A percentile compares a stretch with the other conserved stretches of the same genome.
Conservation (phyloP, 1,139 yeast species). For the Yamadazyma atmosphaerica region DNA sequence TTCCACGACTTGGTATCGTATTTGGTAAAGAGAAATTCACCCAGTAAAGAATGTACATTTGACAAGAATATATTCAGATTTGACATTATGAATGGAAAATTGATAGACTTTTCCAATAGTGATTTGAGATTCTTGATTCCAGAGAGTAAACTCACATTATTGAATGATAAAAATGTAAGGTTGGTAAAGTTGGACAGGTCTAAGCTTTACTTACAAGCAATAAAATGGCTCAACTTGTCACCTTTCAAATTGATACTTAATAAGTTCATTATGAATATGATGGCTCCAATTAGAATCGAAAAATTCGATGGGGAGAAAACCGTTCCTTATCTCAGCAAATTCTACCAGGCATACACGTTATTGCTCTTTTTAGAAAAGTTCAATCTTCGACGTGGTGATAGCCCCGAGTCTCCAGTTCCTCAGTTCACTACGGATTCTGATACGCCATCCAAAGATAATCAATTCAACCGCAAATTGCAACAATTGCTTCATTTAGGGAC, state of each 20-base stretch:
- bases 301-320: background rate
- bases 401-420: background rate
- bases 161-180: conserved; percentile 15
- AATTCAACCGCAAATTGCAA: background rate
- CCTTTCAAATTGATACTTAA: conserved; percentile 18
- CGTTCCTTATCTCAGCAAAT: background rate
- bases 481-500: background rate
- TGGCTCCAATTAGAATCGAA: background rate
- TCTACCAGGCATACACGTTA: background rate
- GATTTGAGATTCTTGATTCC: conserved; percentile 35
- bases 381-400: background rate
- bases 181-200: conserved; percentile 18
- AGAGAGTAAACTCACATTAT: conserved; percentile 7
- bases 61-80: conserved; percentile 12
- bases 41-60: too few relatives aligned
- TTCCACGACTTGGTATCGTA: too few relatives aligned
- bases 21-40: too few relatives aligned
- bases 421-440: background rate
- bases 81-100: conserved; percentile 25
- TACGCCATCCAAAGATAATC: background rate
- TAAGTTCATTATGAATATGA: background rate
- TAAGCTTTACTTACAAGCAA: conserved; percentile 24
- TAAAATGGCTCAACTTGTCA: conserved; percentile 40
- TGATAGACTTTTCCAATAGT: conserved; percentile 36
- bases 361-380: background rate